Evolutionary conservation across 2,329 filamentous ascomycete genomes (phyloP), one percentile per base, ranked within the genome.

Genomic region (Albophoma yamanashiensis): DNA sequence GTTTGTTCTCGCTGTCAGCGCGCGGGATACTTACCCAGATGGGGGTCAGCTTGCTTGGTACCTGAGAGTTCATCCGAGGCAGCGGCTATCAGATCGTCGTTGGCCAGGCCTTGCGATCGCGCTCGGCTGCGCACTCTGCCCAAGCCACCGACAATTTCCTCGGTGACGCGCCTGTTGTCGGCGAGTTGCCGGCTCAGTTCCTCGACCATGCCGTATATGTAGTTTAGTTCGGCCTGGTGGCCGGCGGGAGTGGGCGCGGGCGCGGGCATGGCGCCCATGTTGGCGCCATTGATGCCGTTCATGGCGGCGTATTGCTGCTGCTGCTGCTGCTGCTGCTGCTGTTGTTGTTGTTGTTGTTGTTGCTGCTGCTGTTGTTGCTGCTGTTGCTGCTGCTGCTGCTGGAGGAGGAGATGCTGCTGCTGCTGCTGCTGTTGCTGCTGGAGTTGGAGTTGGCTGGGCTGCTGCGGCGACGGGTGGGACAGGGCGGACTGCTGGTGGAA

Each of bases 121-220:
- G 84, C 85, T 55, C 78, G 79, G 66, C 78, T 81, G 61, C 85
- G 81, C 64, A 88, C 82, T 60, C 79, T 78, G 36, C 85, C 85
- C 50, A 87, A 77, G 47, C 82, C 82, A n/a, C 76, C 78, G 57
- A 88, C 82, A 55, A 88, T 86, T 34, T 85, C 82, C 64, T 86
- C 82, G n/a, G 84, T 82, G 43, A 82, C 80, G 50, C 79, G 77
- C 64, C 82, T 78, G 69, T 86, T 86, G 58, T 86, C 82, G 15
- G 83, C 80, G 38, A 88, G 76, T 68, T 86, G 82, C 40, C 82
- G 79, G 66, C 84, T 86, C 56, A 88, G 76, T 68, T 86, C 83
- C 67, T 88, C 85, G 14, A 88, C 85, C 81, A 88, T 84, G 64
- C 78, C 77, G 68, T 87, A 87, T 67, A 88, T 86, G 72, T 86